These are phyloP conservation scores for Exserohilum rostratum DNA, from an alignment of 2,329 filamentous ascomycete species.

Conservation along the genomic window DNA sequence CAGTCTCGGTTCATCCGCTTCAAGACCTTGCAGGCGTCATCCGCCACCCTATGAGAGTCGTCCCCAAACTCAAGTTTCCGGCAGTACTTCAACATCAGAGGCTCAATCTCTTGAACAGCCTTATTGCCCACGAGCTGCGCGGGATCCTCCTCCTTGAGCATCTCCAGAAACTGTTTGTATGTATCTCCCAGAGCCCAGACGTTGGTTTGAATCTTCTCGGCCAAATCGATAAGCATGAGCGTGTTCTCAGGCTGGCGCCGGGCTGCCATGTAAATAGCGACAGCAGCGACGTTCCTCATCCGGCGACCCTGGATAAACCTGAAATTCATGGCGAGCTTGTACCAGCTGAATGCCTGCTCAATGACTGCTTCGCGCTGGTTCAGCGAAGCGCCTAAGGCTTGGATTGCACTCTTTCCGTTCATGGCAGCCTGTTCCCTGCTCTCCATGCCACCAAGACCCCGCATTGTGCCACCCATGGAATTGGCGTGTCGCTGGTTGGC, in stretches of 20 bases:
- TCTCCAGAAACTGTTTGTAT: conserved; percentile 80
- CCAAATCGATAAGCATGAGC: conserved; percentile 93
- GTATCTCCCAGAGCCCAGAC: conserved; percentile 90
- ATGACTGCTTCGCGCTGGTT: conserved; percentile 45
- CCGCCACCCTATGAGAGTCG: conserved; percentile 80
- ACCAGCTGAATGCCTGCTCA: conserved; percentile 51
- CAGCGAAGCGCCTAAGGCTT: conserved; percentile 47
- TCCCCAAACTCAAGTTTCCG: conserved; percentile 88
- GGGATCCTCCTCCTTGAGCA: conserved; percentile 67
- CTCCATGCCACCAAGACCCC: conserved; percentile 56
- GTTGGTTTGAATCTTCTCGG: conserved; percentile 82
- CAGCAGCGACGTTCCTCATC: conserved; percentile 83
- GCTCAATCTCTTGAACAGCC: conserved; percentile 78
- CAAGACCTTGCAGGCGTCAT: conserved; percentile 85
- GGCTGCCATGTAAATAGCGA: conserved; percentile 88
- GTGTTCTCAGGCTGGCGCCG: conserved; percentile 79
- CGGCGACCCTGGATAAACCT: conserved; percentile 72
- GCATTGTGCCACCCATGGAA: conserved; percentile 57
- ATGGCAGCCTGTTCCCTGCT: conserved; percentile 68
- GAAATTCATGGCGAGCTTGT: conserved; percentile 62
- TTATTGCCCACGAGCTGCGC: conserved; percentile 31
- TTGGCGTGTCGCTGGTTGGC: conserved; percentile 84
- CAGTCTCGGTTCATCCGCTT: conserved; percentile 95
- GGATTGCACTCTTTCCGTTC: conserved; percentile 56
- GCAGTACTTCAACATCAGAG: conserved; percentile 89